Evolutionary conservation across 1,284 basidiomycete genomes (phyloP), one percentile per base, ranked within the genome.

Genomic region (Meira nashicola): DNA sequence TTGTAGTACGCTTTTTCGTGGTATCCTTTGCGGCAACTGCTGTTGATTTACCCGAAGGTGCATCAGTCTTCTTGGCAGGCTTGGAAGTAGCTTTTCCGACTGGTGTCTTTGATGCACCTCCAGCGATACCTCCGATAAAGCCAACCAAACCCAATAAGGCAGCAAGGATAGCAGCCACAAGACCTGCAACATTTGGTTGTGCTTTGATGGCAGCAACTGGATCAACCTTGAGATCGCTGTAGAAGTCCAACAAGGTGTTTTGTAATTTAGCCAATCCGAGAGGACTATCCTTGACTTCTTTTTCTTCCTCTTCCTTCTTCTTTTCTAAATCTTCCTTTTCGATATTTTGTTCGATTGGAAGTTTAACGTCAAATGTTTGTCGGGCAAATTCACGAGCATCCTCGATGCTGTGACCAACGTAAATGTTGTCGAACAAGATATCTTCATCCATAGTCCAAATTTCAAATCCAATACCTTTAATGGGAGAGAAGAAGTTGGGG

Each of bases 401-500:
- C 17, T 67, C 67, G 17, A 64, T 60, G 33, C 65, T 64, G 71
- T 76, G 71, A 48, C 75, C 69, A 39, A 77, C 59, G 65, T 76
- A 77, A 56, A 77, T 74, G 67, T 77, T 77, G 67, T 77, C 74
- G 40, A 77, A 77, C 12, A 73, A 68, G 28, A 77, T 73, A 60
- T 74, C 74, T 39, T 71, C 71, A 61, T 76, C 74, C 73, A 77
- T 76, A 19, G 74, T 76, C 75, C 75, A 77, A 25, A 77, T 61
- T 62, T 77, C 75, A 55, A 76, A 77, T 44, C 75, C 75, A 41
- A 76, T 59, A 59, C 73, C 75, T 28, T 60, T 71, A 54, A 77
- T 74, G 37, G 67, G 65, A 53, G 66, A 66, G 62, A 98, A 87
- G 73, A 91, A 87, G 69, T 91, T 85, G 2, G 95, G 94, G 59